A percentile compares a stretch with the other conserved stretches of the same genome.
Evolutionary conservation across 768 basidiomycete species (phyloP).

Genomic region (Rhodotorula toruloides): DNA sequence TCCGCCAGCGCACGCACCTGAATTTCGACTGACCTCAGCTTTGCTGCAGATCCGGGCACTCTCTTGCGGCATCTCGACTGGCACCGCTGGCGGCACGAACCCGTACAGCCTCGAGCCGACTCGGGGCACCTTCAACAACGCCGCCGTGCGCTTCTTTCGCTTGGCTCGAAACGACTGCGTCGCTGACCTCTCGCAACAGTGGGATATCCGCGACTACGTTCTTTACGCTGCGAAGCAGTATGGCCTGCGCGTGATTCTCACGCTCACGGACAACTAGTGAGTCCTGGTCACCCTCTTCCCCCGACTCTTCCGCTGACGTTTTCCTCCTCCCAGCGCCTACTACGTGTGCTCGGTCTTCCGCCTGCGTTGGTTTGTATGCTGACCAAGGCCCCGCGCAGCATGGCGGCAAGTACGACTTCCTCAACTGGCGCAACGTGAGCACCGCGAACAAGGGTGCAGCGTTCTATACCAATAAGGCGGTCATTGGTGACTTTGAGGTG

Average conservation of each 20-base stretch:
- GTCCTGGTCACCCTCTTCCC: background rate
- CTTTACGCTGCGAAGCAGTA: conserved; percentile 31
- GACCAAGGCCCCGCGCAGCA: conserved; percentile 8
- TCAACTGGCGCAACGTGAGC: conserved; percentile 24
- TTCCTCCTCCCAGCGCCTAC: background rate
- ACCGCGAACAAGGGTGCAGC: conserved; percentile 17
- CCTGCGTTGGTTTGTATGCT: background rate
- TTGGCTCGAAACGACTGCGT: background rate
- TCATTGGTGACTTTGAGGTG: background rate
- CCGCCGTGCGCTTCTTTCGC: conserved; percentile 18
- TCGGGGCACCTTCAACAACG: conserved; percentile 39
- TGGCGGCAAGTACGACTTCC: conserved; percentile 38
- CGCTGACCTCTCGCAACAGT: background rate
- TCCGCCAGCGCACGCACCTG: background rate
- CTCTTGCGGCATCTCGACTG: conserved; percentile 42
- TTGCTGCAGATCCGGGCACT: conserved; percentile 17
- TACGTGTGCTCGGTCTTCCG: background rate
- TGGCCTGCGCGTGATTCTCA: conserved; percentile 36
- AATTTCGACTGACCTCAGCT: background rate
- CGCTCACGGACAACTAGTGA: conserved; percentile 28
- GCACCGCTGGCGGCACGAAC: conserved; percentile 22
- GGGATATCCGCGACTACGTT: conserved; percentile 19
- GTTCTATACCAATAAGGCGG: conserved; percentile 33
- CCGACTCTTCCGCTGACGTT: background rate
- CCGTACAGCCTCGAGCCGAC: conserved; percentile 42